Conservation (phyloP, 768 basidiomycete species). For the Pilatotrama ljubarskyi region DNA sequence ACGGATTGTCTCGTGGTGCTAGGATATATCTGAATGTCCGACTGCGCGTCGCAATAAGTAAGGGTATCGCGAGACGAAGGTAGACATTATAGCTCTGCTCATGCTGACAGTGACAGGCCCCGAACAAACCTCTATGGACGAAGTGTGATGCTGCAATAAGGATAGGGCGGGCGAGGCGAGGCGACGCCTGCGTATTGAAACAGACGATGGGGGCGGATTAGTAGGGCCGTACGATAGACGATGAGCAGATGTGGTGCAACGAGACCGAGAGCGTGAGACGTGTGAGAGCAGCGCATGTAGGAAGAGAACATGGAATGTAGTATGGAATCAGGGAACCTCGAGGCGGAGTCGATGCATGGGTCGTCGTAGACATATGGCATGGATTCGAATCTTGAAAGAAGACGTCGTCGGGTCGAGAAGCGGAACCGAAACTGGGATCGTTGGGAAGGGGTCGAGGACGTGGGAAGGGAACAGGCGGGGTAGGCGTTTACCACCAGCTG, state of each 20-base stretch:
- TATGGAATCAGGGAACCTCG: slow-evolving; percentile 11
- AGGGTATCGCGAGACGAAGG: slow-evolving; percentile 58
- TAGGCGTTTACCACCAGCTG: slow-evolving; percentile 49
- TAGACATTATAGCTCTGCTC: slow-evolving; percentile 49
- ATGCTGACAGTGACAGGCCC: slow-evolving; percentile 39
- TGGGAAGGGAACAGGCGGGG: not conserved
- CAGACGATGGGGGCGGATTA: slow-evolving; percentile 32
- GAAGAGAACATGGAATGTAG: slow-evolving; percentile 28
- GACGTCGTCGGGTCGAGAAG: slow-evolving; percentile 28
- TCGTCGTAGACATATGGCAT: slow-evolving; percentile 29
- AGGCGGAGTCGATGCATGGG: slow-evolving; percentile 22
- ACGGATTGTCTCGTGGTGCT: slow-evolving; percentile 64
- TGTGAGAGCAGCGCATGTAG: slow-evolving; percentile 67
- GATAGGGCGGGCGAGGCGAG: slow-evolving; percentile 10
- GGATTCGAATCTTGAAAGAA: slow-evolving; percentile 18
- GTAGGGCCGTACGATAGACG: slow-evolving; percentile 44
- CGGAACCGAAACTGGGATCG: slow-evolving; percentile 23
- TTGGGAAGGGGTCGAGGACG: slow-evolving; percentile 10
- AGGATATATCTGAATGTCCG: slow-evolving; percentile 46
- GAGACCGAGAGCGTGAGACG: slow-evolving; percentile 50
- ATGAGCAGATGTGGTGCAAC: slow-evolving; percentile 49
- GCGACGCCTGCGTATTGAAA: slow-evolving; percentile 26
- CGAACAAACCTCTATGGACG: slow-evolving; percentile 42
- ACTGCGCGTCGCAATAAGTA: slow-evolving; percentile 49
- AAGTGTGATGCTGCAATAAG: slow-evolving; percentile 26